Base-by-base conservation (phyloP, 441 rosid species). In the Gossypium schwendimanii region DNA sequence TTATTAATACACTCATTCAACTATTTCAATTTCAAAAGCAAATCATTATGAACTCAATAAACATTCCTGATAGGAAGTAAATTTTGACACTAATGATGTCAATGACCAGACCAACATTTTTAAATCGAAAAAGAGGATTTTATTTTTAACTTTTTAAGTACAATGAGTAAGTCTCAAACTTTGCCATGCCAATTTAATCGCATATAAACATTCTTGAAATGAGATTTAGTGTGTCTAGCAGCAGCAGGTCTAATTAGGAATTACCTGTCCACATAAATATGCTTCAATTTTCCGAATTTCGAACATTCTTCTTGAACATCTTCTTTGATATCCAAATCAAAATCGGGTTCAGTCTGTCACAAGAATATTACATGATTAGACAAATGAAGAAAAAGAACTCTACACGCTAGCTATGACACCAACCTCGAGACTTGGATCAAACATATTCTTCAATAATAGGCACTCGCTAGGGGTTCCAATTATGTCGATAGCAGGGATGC, bases 391-490 rank as follows among this genome's bases (percentile, higher is more conserved):
- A 15, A 49, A 66, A 3, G 3, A 24, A 28, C 17, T 6, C 44
- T 0, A 9, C 4, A 21, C 7, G 21, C 8, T 63, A 54, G 53
- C 1, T 45, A 36, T 2, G 36, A 66, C 66, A 50, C 87, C 2
- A 59, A 89, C 97, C 98, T 95, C 99, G 59, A 76, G 11, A 21
- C 69, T 85, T 15, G 99, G 97, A 85, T 95, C 98, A 82, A 95
- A 95, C 99, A 95, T 95, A 75, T 95, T 95, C 85, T 91, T 95
- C 80, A 95, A 82, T 63, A 95, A 63, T 39, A 95, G 68, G 79
- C 95, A 95, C 83, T 95, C 97, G 63, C 92, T 91, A 28, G 96
- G 99, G 73, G 77, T 69, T 52, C 98, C 98, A 21, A 93, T 72
- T 52, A 92, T 77, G 78, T 95, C 85, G 0, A 87, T 33, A 3